These are phyloP conservation scores for Amanita exitialis DNA, from an alignment of 768 basidiomycete genomes.

Conservation along the genomic window DNA sequence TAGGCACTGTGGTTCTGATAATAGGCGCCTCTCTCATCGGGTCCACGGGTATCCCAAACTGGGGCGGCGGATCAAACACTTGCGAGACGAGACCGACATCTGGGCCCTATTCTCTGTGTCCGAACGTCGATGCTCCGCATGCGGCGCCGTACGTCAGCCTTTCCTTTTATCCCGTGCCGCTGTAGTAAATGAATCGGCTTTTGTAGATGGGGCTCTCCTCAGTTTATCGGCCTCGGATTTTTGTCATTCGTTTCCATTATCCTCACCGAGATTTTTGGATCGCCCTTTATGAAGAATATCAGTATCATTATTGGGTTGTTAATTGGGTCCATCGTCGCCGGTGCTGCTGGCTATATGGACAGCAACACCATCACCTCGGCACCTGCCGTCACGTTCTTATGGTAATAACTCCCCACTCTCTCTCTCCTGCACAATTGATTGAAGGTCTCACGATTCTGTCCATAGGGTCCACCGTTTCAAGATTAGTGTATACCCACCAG, in stretches of 20 bases:
- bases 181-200: background rate
- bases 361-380: slow-evolving; percentile 51
- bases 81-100: slow-evolving; percentile 51
- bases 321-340: slow-evolving; percentile 76
- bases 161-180: background rate
- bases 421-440: background rate
- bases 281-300: slow-evolving; percentile 76
- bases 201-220: slow-evolving; percentile 64
- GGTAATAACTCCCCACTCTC: slow-evolving; percentile 24
- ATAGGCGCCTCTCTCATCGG: slow-evolving; percentile 76
- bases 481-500: slow-evolving; percentile 67
- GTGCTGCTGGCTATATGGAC: slow-evolving; percentile 74
- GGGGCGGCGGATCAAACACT: slow-evolving; percentile 77
- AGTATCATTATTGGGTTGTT: slow-evolving; percentile 67
- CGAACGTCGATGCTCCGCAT: slow-evolving; percentile 56
- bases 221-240: slow-evolving; percentile 85
- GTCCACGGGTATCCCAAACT: slow-evolving; percentile 63
- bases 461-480: slow-evolving; percentile 71
- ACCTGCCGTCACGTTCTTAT: slow-evolving; percentile 76
- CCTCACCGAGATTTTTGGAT: slow-evolving; percentile 73
- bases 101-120: slow-evolving; percentile 66
- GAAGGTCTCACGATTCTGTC: background rate
- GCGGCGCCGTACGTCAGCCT: slow-evolving; percentile 43
- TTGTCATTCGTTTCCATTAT: slow-evolving; percentile 70
- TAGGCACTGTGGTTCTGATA: slow-evolving; percentile 70